Evolutionary conservation across 2,329 filamentous ascomycete genomes (phyloP), one percentile per base, ranked within the genome.

Genomic region (Aspergillus persii): DNA sequence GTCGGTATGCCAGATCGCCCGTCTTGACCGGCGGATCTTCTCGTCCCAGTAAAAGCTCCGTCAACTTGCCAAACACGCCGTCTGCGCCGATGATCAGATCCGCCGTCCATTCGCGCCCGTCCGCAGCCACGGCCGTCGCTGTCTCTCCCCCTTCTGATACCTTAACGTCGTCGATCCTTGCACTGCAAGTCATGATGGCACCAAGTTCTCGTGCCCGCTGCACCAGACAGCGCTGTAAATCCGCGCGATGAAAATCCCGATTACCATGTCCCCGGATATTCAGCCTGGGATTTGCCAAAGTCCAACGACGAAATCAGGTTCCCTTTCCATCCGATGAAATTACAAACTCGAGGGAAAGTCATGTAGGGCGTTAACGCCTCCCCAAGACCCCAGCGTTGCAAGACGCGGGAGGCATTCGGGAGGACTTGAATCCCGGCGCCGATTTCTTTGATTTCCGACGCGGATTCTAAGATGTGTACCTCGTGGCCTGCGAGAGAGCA

Each of bases 1-100:
- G 76, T 4, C 84, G 79, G 68, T 85, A 86, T 2, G 83, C 83
- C 31, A 85, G 68, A 66, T 86, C 83, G 1, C 84, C 84, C 0
- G 84, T 86, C 52, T 79, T 75, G 12, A 77, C 69, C 1, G 83
- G 81, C 0, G 80, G 78, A 62, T 81, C 76, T 0, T 72, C 66
- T 11, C 70, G 69, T 3, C 77, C 77, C 6, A 83, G 66, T n/a
- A 85, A 71, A 6, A 74, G 69, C 56, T 80, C 76, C 3, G 82
- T 77, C 54, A 72, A 50, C n/a, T 66, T 72, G 9, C 69, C 68
- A 62, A 71, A 70, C 2, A 72, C 66, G 0, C 69, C 69, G 48
- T 71, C 69, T 0, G 69, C 69, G 1, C 68, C 69, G 30, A 71
- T 55, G 1, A 71, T 63, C 33, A 72, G 11, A 55, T 72, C 69